Conservation (phyloP, 345 rosid species). For the Turnera subulata region DNA sequence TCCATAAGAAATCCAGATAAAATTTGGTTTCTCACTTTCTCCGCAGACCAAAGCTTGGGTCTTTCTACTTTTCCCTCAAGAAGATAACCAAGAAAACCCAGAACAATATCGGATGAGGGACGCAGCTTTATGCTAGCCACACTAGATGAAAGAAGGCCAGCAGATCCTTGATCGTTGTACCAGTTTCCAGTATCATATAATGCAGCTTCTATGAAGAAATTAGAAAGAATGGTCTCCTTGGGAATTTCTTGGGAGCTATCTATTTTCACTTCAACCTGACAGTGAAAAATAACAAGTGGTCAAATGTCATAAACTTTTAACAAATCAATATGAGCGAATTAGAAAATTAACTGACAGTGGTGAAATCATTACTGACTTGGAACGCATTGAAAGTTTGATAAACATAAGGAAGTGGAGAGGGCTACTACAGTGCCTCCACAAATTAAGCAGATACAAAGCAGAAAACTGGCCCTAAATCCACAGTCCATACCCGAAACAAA, state of each 20-base stretch:
- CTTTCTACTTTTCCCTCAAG: conserved; percentile 69
- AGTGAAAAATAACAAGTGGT: conserved; percentile 6
- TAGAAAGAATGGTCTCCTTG: conserved; percentile 43
- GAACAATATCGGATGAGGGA: conserved; percentile 35
- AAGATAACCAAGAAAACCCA: conserved; percentile 66
- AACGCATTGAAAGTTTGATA: too few relatives aligned
- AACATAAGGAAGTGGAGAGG: too few relatives aligned
- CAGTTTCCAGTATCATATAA: conserved; percentile 69
- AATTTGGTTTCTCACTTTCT: conserved; percentile 55
- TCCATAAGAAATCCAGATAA: not conserved
- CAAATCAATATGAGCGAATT: not conserved
- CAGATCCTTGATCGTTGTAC: conserved; percentile 38
- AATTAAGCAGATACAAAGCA: too few relatives aligned
- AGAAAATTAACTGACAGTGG: not conserved
- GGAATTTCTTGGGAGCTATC: conserved; percentile 51
- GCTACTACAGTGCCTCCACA: too few relatives aligned
- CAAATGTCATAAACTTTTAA: not conserved
- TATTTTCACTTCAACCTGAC: conserved; percentile 89
- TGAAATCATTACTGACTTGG: not conserved
- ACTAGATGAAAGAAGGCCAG: conserved; percentile 48
- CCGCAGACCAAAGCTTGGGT: conserved; percentile 96
- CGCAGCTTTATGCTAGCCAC: conserved; percentile 55
- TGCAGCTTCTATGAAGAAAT: conserved; percentile 71
- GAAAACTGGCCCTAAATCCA: too few relatives aligned
- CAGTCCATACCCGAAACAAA: too few relatives aligned